Evolutionary conservation across 1,139 yeast genomes (phyloP).

Genomic region (Kodamaea sp.): DNA sequence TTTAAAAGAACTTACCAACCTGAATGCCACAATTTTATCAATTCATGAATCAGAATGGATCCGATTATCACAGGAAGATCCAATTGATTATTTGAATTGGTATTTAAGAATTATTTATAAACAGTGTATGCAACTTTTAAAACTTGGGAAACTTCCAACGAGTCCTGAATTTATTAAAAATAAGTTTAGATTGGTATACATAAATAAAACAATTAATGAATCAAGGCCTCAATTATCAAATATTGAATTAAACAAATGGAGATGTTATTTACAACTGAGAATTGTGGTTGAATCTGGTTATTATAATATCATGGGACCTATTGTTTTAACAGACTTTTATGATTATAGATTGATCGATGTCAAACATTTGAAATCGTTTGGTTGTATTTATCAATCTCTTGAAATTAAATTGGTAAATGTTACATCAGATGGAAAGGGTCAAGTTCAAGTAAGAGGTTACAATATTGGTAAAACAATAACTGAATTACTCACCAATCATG

Average conservation of each 20-base stretch:
- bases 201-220: conserved; percentile 23
- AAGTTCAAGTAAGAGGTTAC: conserved; percentile 59
- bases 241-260: conserved; percentile 36
- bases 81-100: conserved; percentile 10
- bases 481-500: conserved; percentile 13
- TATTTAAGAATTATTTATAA: conserved; percentile 15
- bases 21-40: conserved; percentile 25
- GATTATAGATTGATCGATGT: conserved; percentile 51
- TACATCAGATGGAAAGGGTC: conserved; percentile 40
- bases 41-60: conserved; percentile 15
- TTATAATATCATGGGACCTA: conserved; percentile 52
- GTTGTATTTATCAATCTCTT: conserved; percentile 48
- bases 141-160: conserved; percentile 30
- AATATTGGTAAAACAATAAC: conserved; percentile 51
- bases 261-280: conserved; percentile 48
- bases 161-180: conserved; percentile 6
- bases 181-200: conserved; percentile 39
- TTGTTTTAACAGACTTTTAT: conserved; percentile 54
- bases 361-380: conserved; percentile 24
- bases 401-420: conserved; percentile 45
- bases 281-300: conserved; percentile 51
- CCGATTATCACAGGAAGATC: conserved; percentile 5
- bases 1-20: conserved; percentile 12
- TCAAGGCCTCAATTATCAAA: conserved; percentile 18
- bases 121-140: conserved; percentile 21